Conservation (phyloP, 2,329 filamentous ascomycete genomes). For the Acrodontium crateriforme region DNA sequence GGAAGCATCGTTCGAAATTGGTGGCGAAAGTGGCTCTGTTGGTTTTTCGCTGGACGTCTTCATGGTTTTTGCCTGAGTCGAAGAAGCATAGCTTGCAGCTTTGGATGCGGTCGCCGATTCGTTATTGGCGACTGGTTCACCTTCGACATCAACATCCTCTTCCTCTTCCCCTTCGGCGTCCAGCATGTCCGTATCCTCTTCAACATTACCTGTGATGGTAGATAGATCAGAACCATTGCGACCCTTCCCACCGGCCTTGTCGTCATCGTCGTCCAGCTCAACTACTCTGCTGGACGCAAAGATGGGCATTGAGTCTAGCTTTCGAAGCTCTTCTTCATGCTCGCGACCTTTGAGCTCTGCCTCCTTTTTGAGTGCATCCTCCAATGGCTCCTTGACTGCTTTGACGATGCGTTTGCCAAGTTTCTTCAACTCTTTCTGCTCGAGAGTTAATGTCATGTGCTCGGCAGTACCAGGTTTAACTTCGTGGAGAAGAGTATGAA, state of each 20-base stretch:
- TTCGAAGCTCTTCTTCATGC: constrained; percentile 54
- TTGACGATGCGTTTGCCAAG: constrained; percentile 85
- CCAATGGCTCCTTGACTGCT: constrained; percentile 61
- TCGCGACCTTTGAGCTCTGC: constrained; percentile 63
- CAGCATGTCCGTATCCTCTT: constrained; percentile 16
- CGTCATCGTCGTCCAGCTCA: constrained; percentile 39
- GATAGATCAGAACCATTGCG: constrained; percentile 25
- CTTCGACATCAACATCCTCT: constrained; percentile 10
- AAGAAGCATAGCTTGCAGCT: constrained; percentile 13
- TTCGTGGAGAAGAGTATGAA: constrained; percentile 28
- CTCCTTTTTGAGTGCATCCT: constrained; percentile 65
- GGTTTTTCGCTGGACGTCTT: constrained; percentile 10
- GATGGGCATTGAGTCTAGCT: constrained; percentile 58
- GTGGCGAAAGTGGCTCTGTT: constrained; percentile 21
- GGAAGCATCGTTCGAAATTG: constrained; percentile 27
- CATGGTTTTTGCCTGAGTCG: constrained; percentile 5
- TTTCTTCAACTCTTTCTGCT: constrained; percentile 68
- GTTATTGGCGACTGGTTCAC: constrained; percentile 6
- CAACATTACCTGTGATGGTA: constrained; percentile 21
- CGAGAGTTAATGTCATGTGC: constrained; percentile 34
- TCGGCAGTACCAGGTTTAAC: constrained; percentile 22
- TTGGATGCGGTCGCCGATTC: constrained; percentile 13
- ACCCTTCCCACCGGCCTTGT: constrained; percentile 7
- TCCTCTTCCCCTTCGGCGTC: constrained; percentile 19
- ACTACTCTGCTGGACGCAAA: constrained; percentile 22